Percentiles rank a stretch among this genome's conserved stretches.
phyloP scores from a whole-genome alignment of 176 grass and related monocot genomes.

The Avena atlantica region DNA sequence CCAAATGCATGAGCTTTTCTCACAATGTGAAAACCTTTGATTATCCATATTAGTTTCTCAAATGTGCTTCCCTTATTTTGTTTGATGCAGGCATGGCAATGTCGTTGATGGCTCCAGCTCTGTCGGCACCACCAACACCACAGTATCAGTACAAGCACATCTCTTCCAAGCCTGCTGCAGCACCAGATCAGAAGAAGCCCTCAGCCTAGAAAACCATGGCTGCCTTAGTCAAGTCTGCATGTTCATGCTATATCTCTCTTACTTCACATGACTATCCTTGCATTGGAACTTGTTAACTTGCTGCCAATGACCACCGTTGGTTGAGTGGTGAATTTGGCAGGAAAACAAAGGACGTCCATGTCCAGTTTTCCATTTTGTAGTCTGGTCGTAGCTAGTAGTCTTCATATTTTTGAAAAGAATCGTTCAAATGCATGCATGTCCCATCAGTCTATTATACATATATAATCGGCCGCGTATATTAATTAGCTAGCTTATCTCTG shows the following conservation, averaged over 20 bases:
- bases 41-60: background rate
- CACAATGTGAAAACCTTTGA: background rate
- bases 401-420: background rate
- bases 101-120: slow-evolving; percentile 40
- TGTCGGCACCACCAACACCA: slow-evolving; percentile 4
- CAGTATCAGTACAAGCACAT: slow-evolving; percentile 52
- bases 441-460: slow-evolving; percentile 36
- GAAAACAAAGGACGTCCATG: slow-evolving; percentile 21
- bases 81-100: slow-evolving; percentile 39
- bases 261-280: slow-evolving; percentile 31
- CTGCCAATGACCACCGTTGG: slow-evolving; percentile 27
- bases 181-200: slow-evolving; percentile 43
- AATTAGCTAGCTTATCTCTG: background rate
- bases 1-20: background rate
- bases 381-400: background rate
- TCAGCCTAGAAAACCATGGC: slow-evolving; percentile 33
- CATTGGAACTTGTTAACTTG: slow-evolving; percentile 10
- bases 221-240: background rate
- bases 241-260: slow-evolving; percentile 5
- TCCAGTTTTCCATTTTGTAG: slow-evolving; percentile 43
- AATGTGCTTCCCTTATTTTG: background rate
- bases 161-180: slow-evolving; percentile 39
- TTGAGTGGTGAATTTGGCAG: slow-evolving; percentile 43
- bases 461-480: slow-evolving; percentile 19
- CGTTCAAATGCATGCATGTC: background rate